These are phyloP conservation scores for Linnemannia schmuckeri DNA, from an alignment of 192 early-diverging fungal species.

Conservation along the genomic window DNA sequence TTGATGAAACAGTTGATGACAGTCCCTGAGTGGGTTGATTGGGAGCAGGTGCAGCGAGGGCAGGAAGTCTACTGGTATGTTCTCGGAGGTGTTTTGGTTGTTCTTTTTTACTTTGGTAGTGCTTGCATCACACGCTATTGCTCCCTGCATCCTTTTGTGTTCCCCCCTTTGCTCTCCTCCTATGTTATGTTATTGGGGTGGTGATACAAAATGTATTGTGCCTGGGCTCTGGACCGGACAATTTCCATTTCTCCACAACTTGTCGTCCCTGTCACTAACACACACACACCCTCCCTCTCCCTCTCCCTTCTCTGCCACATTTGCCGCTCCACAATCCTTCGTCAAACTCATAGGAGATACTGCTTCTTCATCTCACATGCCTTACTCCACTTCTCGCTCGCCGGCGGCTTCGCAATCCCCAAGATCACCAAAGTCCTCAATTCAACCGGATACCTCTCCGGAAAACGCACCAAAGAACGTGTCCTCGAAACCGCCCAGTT, in stretches of 20 bases:
- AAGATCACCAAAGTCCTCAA: constrained; percentile 19
- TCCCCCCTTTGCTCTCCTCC: background rate
- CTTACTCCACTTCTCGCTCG: constrained; percentile 18
- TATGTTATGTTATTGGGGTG: background rate
- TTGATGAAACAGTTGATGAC: constrained; percentile 19
- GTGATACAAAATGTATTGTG: background rate
- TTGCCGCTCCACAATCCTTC: background rate
- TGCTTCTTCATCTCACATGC: background rate
- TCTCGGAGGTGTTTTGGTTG: background rate
- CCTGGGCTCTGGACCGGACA: background rate
- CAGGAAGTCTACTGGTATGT: constrained; percentile 27
- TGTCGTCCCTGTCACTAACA: background rate
- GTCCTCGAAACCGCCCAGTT: constrained; percentile 25
- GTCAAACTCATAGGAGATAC: constrained; percentile 12
- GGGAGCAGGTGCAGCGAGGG: constrained; percentile 13
- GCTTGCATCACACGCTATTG: too few relatives aligned
- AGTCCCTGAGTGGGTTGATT: constrained; percentile 35
- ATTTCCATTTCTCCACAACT: background rate
- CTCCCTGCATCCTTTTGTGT: too few relatives aligned
- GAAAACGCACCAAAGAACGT: constrained; percentile 3
- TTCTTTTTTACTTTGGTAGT: too few relatives aligned
- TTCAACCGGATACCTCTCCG: constrained; percentile 20
- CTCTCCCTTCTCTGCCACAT: background rate
- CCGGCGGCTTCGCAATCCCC: constrained; percentile 9
- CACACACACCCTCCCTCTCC: background rate